Percentiles rank a stretch among this genome's conserved stretches.
These are phyloP conservation scores for Hypoxylon trugodes DNA, from an alignment of 495 filamentous ascomycete genomes.

Conservation along the genomic window DNA sequence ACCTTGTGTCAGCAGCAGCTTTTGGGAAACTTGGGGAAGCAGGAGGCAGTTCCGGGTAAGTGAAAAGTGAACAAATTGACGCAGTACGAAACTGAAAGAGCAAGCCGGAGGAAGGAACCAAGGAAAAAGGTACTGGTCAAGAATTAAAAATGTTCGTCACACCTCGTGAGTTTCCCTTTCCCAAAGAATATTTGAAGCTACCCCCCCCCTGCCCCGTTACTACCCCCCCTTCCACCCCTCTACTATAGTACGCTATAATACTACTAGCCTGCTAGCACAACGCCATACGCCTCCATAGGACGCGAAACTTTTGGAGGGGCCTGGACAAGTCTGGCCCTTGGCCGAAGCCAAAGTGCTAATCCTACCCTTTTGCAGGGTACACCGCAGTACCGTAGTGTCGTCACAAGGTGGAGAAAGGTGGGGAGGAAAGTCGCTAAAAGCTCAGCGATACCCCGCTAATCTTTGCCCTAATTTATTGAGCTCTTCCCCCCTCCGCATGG, in stretches of 20 bases:
- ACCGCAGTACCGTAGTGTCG: constrained; percentile 36
- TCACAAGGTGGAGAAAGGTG: constrained; percentile 37
- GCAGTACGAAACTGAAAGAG: constrained; percentile 13
- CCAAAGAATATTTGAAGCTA: background rate
- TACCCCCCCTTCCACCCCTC: constrained; percentile 14
- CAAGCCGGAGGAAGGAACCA: background rate
- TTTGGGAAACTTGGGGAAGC: background rate
- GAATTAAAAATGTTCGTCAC: background rate
- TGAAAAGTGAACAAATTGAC: constrained; percentile 26
- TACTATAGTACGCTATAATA: background rate
- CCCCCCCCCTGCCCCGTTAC: background rate
- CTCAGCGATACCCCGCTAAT: constrained; percentile 34
- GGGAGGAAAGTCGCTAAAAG: constrained; percentile 12
- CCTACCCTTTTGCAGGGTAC: constrained; percentile 38
- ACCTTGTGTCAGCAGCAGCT: background rate
- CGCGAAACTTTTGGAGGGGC: constrained; percentile 16
- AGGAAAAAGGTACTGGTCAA: background rate
- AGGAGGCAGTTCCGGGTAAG: constrained; percentile 6
- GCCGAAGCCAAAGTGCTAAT: constrained; percentile 33
- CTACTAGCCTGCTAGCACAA: too few species aligned
- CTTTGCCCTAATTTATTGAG: constrained; percentile 24
- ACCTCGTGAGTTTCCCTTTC: background rate
- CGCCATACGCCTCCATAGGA: too few species aligned
- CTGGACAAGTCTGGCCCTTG: constrained; percentile 23
- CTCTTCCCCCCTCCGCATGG: constrained; percentile 25